phyloP scores from a whole-genome alignment of 2,329 filamentous ascomycete genomes.

The Paecilomyces niveus region DNA sequence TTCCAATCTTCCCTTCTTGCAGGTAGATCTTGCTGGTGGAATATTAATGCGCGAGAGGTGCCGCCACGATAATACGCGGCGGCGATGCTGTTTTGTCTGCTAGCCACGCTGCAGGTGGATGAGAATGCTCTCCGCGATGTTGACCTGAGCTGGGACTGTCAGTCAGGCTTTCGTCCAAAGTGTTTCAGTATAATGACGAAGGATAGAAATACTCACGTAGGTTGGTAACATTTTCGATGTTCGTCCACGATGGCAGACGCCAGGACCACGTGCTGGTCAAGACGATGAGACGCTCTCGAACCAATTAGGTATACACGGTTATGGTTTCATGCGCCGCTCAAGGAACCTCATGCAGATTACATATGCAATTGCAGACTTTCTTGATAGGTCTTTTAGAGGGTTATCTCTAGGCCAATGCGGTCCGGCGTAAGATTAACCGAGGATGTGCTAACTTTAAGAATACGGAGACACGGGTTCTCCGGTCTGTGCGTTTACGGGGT shows the following conservation, averaged over 20 bases:
- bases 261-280: neutral
- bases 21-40: constrained; percentile 49
- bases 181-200: neutral
- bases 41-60: constrained; percentile 61
- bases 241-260: neutral
- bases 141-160: neutral
- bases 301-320: too few relatives aligned
- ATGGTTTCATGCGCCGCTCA: too few relatives aligned
- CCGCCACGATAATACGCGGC: constrained; percentile 61
- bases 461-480: neutral
- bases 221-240: neutral
- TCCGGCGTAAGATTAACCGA: neutral
- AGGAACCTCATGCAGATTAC: too few relatives aligned
- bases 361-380: too few relatives aligned
- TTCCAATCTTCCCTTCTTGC: constrained; percentile 40
- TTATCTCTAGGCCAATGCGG: neutral
- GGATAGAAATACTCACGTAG: neutral
- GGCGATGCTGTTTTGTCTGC: constrained; percentile 30
- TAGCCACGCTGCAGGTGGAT: neutral
- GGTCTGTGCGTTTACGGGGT: neutral
- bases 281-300: neutral
- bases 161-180: neutral
- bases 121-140: neutral
- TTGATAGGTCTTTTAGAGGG: neutral
- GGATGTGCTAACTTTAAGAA: neutral